phyloP scores from a whole-genome alignment of 2,329 filamentous ascomycete genomes.

The Claviceps quebecensis region DNA sequence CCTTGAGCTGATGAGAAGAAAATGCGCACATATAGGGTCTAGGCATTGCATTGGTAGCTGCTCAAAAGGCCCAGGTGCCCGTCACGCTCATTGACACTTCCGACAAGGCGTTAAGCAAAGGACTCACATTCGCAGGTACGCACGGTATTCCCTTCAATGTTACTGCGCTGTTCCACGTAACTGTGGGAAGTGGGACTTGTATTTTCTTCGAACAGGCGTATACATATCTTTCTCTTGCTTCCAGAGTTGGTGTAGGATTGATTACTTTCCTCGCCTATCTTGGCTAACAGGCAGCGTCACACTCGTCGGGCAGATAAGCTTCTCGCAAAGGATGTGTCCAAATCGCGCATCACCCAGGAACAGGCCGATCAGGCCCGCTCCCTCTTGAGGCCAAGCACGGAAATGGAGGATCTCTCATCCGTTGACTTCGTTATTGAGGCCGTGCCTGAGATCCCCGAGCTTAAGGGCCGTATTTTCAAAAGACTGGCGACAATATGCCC shows the following conservation, averaged over 20 bases:
- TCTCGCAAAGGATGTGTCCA: slow-evolving; percentile 80
- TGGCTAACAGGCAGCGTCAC: not conserved
- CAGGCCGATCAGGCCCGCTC: slow-evolving; percentile 61
- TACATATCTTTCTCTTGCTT: not conserved
- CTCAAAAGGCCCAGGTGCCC: slow-evolving; percentile 67
- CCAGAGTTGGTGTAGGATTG: not conserved
- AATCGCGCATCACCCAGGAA: slow-evolving; percentile 70
- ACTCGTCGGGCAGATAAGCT: slow-evolving; percentile 57
- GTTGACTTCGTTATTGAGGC: slow-evolving; percentile 97
- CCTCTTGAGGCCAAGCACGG: slow-evolving; percentile 55
- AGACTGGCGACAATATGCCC: slow-evolving; percentile 70
- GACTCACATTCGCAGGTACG: slow-evolving; percentile 71
- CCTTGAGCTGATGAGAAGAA: not conserved
- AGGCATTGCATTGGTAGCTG: slow-evolving; percentile 89
- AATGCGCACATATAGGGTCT: slow-evolving; percentile 48
- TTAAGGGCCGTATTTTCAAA: slow-evolving; percentile 81
- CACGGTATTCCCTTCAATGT: not conserved
- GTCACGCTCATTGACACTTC: slow-evolving; percentile 79
- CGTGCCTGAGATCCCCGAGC: slow-evolving; percentile 76
- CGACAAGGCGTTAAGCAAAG: slow-evolving; percentile 75
- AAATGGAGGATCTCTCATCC: slow-evolving; percentile 62
- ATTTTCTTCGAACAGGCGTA: not conserved
- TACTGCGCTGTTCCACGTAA: not conserved
- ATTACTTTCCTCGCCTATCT: not conserved
- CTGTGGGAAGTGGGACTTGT: not conserved